These are phyloP conservation scores for Venturia nashicola DNA, from an alignment of 2,329 filamentous ascomycete species.

Conservation along the genomic window DNA sequence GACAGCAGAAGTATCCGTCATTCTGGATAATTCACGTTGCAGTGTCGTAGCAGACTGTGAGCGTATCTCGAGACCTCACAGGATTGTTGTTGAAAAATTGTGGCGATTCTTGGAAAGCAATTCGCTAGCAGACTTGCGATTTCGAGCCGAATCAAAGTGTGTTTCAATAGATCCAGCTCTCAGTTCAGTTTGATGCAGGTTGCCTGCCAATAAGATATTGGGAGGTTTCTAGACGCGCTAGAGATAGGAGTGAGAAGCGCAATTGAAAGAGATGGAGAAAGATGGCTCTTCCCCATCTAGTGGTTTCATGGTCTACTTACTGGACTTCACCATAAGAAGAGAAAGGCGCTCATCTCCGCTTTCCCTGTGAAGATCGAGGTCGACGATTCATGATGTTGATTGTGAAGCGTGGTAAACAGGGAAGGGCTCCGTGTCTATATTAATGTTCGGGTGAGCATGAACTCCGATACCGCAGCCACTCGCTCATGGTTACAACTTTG, in stretches of 20 bases:
- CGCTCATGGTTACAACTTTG: too few species aligned
- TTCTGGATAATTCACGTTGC: neutral
- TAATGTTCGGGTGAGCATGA: too few species aligned
- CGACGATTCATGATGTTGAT: neutral
- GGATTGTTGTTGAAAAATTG: neutral
- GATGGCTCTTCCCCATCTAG: neutral
- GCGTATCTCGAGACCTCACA: neutral
- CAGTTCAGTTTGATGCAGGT: too few species aligned
- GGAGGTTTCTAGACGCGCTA: neutral
- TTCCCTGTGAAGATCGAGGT: neutral
- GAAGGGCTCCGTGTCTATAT: too few species aligned
- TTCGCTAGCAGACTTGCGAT: neutral
- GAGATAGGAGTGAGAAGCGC: neutral
- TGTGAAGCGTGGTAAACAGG: too few species aligned
- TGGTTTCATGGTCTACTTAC: neutral
- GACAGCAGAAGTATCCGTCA: conserved; percentile 10
- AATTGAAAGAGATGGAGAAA: neutral
- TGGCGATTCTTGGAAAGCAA: neutral
- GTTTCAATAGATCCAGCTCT: too few species aligned
- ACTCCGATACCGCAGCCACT: too few species aligned
- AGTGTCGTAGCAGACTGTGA: too few species aligned
- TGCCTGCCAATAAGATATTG: neutral
- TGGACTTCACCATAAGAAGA: neutral
- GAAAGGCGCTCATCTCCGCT: neutral
- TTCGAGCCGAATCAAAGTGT: neutral